Evolutionary conservation across 345 rosid genomes (phyloP).

Genomic region (Arabis hirsuta): DNA sequence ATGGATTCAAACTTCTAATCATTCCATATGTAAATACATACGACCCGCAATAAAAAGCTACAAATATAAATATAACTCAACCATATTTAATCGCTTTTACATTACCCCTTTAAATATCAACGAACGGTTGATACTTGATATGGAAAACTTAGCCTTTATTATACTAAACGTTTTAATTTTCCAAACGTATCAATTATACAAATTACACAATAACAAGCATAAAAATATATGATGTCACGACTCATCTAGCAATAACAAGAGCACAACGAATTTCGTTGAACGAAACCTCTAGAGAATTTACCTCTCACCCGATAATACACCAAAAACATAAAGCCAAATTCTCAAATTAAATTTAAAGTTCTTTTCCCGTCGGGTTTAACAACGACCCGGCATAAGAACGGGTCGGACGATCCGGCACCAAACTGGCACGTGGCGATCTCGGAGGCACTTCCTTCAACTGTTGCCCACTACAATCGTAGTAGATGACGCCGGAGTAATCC

Average conservation of each 20-base stretch:
- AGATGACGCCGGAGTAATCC: constrained; percentile 86
- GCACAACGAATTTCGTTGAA: too few relatives aligned
- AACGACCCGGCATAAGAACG: constrained; percentile 41
- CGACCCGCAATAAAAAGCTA: constrained; percentile 16
- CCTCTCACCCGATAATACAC: constrained; percentile 18
- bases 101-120: not conserved
- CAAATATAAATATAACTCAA: not conserved
- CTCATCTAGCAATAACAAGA: constrained; percentile 16
- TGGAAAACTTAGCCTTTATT: constrained; percentile 2
- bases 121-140: constrained; percentile 26
- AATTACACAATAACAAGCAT: constrained; percentile 26
- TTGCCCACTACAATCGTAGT: constrained; percentile 73
- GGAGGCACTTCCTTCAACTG: constrained; percentile 63
- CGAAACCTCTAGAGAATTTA: constrained; percentile 20
- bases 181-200: constrained; percentile 14
- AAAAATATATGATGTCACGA: constrained; percentile 1
- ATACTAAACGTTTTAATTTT: not conserved
- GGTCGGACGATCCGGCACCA: constrained; percentile 50
- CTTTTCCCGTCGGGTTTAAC: constrained; percentile 36
- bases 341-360: constrained; percentile 30
- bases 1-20: not conserved
- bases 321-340: constrained; percentile 15
- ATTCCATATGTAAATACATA: not conserved
- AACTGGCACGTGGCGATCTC: constrained; percentile 83
- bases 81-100: constrained; percentile 4